A percentile compares a stretch with the other conserved stretches of the same genome.
These are phyloP conservation scores for Coemansia sp. DNA, from an alignment of 192 early-diverging fungal genomes.

Conservation along the genomic window DNA sequence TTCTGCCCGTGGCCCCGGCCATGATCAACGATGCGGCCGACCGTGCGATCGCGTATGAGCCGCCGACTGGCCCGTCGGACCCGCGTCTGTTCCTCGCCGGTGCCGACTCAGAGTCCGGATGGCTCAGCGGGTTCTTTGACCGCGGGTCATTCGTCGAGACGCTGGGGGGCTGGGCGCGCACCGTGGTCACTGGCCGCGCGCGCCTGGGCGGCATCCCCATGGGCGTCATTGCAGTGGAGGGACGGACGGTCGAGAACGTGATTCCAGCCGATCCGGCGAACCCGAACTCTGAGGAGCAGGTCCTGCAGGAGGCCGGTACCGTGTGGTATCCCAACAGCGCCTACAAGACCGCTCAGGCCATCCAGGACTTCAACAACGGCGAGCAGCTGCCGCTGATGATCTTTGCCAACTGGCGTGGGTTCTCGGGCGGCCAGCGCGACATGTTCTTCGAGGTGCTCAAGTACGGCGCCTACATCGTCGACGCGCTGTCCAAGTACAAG, in stretches of 20 bases:
- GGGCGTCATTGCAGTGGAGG: slow-evolving; percentile 97
- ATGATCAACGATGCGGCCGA: slow-evolving; percentile 69
- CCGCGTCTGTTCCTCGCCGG: slow-evolving; percentile 89
- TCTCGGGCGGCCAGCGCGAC: slow-evolving; percentile 97
- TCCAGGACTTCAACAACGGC: slow-evolving; percentile 98
- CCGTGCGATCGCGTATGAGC: slow-evolving; percentile 76
- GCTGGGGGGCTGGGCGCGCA: slow-evolving; percentile 93
- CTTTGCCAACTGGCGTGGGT: slow-evolving; percentile 99
- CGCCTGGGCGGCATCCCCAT: slow-evolving; percentile 95
- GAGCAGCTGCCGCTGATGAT: slow-evolving; percentile 97
- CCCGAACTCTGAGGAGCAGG: slow-evolving; percentile 83
- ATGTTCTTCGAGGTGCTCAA: slow-evolving; percentile 98
- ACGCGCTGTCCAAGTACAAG: slow-evolving; percentile 92
- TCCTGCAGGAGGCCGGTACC: slow-evolving; percentile 86
- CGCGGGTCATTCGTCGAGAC: slow-evolving; percentile 95
- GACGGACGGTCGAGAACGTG: slow-evolving; percentile 85
- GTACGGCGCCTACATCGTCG: slow-evolving; percentile 96
- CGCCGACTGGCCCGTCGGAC: slow-evolving; percentile 83
- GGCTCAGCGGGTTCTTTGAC: slow-evolving; percentile 95
- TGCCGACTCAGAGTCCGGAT: slow-evolving; percentile 60
- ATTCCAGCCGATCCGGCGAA: slow-evolving; percentile 94
- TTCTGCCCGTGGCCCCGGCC: slow-evolving; percentile 58
- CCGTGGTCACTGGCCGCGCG: slow-evolving; percentile 92
- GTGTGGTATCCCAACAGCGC: slow-evolving; percentile 99
- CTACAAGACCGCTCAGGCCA: slow-evolving; percentile 99